Evolutionary conservation across 495 filamentous ascomycete genomes (phyloP).

Genomic region (Podospora conica): DNA sequence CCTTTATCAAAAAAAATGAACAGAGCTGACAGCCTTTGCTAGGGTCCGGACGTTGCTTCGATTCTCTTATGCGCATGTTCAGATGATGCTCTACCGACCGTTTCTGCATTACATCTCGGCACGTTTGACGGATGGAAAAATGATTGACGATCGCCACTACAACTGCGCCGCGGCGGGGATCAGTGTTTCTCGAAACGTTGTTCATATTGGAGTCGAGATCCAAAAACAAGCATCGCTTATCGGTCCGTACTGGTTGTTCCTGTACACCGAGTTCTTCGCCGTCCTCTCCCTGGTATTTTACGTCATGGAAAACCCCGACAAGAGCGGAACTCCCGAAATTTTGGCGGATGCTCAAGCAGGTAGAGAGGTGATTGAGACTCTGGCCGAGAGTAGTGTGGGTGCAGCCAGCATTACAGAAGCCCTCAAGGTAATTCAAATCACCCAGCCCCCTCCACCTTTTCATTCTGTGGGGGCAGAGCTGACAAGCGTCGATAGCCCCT

Average conservation of each 20-base stretch:
- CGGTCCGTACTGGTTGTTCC: conserved; percentile 93
- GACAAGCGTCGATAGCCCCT: conserved; percentile 44
- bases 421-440: conserved; percentile 51
- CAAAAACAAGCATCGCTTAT: conserved; percentile 73
- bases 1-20: background rate
- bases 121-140: conserved; percentile 54
- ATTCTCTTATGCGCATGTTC: conserved; percentile 83
- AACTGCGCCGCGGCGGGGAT: conserved; percentile 90
- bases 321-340: conserved; percentile 65
- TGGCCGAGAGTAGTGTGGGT: conserved; percentile 79
- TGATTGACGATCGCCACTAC: conserved; percentile 79
- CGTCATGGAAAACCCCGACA: conserved; percentile 83
- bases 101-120: conserved; percentile 92
- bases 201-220: conserved; percentile 88
- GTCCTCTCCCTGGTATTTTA: conserved; percentile 87
- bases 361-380: conserved; percentile 66
- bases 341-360: conserved; percentile 79
- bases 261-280: conserved; percentile 94
- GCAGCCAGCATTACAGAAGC: conserved; percentile 76
- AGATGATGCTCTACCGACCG: conserved; percentile 91
- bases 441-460: background rate
- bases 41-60: conserved; percentile 83
- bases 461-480: background rate
- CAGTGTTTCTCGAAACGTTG: conserved; percentile 85
- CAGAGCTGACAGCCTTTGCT: background rate